Percentiles rank a stretch among this genome's conserved stretches.
phyloP scores from a whole-genome alignment of 495 filamentous ascomycete species.

The Daldinia loculata region DNA sequence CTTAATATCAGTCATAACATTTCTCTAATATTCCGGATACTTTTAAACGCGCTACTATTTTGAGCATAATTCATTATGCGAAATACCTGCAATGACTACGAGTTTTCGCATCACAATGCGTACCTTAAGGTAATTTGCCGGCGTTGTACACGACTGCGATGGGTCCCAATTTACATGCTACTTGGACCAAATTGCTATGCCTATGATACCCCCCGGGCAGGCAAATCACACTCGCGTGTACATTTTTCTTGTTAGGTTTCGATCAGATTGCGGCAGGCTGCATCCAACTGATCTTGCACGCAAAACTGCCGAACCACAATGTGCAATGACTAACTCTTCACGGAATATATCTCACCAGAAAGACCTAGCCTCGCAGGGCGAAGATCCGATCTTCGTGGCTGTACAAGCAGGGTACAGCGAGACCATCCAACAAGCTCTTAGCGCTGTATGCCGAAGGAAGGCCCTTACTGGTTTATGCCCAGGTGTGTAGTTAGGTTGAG shows the following conservation, averaged over 20 bases:
- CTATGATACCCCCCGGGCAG: slow-evolving; percentile 10
- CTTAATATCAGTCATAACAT: too few relatives aligned
- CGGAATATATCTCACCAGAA: slow-evolving; percentile 6
- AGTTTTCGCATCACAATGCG: slow-evolving; percentile 9
- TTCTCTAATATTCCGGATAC: neutral
- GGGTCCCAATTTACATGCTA: slow-evolving; percentile 1
- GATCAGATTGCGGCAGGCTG: slow-evolving; percentile 35
- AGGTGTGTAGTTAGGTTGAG: neutral
- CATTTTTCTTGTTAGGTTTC: slow-evolving; percentile 8
- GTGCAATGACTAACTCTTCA: slow-evolving; percentile 18
- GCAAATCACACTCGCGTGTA: slow-evolving; percentile 17
- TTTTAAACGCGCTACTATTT: neutral
- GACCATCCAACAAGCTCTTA: neutral
- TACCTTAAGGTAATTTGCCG: slow-evolving; percentile 30
- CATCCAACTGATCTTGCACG: slow-evolving; percentile 34
- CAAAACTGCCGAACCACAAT: slow-evolving; percentile 27
- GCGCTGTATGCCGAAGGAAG: slow-evolving; percentile 3
- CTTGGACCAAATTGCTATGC: slow-evolving; percentile 1
- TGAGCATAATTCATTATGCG: neutral
- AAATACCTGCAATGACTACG: slow-evolving; percentile 1
- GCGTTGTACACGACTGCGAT: slow-evolving; percentile 2
- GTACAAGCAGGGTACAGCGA: slow-evolving; percentile 2
- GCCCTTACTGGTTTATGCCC: neutral
- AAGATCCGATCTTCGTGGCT: neutral
- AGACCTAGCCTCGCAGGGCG: slow-evolving; percentile 7